Evolutionary conservation across 148 eudicot genomes (phyloP), one percentile per base, ranked within the genome.

Genomic region (Euryodendron excelsum): DNA sequence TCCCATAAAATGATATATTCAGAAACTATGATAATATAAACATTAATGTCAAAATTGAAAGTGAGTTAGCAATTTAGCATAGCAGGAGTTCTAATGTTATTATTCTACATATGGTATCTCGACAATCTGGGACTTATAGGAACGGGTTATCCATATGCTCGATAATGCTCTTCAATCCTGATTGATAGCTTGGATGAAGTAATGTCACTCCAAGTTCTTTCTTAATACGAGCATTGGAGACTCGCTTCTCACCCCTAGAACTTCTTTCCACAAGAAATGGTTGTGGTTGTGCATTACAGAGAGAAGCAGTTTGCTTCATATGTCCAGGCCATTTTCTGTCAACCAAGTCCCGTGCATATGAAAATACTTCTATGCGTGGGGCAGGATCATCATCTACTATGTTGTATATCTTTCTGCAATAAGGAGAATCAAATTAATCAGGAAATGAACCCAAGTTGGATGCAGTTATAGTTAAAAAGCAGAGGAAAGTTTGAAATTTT

Each of bases 341-440:
- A 12, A 92, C 81, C 85, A 90, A 79, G 44, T 85, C 80, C 71
- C 82, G 86, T 7, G 94, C 96, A 69, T 69, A 88, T 37, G 80
- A 80, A 75, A 94, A 89, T 66, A 94, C 97, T 85, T 88, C 90
- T 2, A 33, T 73, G 65, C 98, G 85, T 41, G 97, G 82, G 60
- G 97, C 89, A 31, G 98, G 97, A 76, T 94, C 97, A 86, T 94
- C 98, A 72, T 94, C 98, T 30, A 92, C 98, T 55, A 90, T 58
- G 73, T 94, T 94, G 84, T 88, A 92, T 25, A 84, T 83, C 69
- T 80, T 82, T 80, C 97, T 90, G 89, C 44, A 53, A 68, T 7
- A 69, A 13, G 17, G 37, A 31, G 10, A 14, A 68, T 45, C 17
- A 56, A 55, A 36, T 58, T 74, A 58, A 1, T 44, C 5, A 15